These are phyloP conservation scores for Cephalotrichum gorgonifer DNA, from an alignment of 2,329 filamentous ascomycete species.

Conservation along the genomic window DNA sequence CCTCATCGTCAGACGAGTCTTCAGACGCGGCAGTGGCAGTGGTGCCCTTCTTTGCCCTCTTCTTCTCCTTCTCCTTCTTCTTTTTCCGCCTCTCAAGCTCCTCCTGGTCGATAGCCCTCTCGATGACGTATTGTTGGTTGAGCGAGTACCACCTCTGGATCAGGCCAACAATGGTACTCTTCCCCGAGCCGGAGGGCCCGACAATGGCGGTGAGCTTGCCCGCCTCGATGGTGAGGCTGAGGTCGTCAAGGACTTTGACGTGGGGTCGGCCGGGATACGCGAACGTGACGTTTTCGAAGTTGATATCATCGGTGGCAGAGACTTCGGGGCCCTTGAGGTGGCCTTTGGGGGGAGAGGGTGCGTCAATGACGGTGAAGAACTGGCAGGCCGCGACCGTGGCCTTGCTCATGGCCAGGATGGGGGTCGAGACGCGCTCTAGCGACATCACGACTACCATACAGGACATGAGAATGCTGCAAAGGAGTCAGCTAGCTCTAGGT, in stretches of 20 bases:
- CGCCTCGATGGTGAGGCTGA: slow-evolving; percentile 47
- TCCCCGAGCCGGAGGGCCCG: slow-evolving; percentile 61
- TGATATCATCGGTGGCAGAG: slow-evolving; percentile 25
- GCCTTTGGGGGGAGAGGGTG: slow-evolving; percentile 26
- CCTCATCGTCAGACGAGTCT: slow-evolving; percentile 4
- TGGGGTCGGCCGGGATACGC: slow-evolving; percentile 60
- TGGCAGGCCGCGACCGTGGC: slow-evolving; percentile 47
- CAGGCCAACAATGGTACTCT: slow-evolving; percentile 63
- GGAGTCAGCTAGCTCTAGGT: slow-evolving; percentile 5
- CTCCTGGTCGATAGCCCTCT: slow-evolving; percentile 36
- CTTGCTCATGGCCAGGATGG: slow-evolving; percentile 47
- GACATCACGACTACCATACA: slow-evolving; percentile 49
- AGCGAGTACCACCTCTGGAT: slow-evolving; percentile 64
- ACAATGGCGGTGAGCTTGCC: slow-evolving; percentile 68
- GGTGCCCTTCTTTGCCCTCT: slow-evolving; percentile 3
- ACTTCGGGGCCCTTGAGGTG: slow-evolving; percentile 25
- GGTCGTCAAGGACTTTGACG: slow-evolving; percentile 49
- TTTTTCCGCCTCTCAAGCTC: slow-evolving; percentile 31
- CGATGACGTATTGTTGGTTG: slow-evolving; percentile 39
- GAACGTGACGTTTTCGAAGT: slow-evolving; percentile 57
- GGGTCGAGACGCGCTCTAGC: slow-evolving; percentile 45
- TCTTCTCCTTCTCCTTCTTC: slow-evolving; percentile 14
- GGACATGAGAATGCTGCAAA: slow-evolving; percentile 37
- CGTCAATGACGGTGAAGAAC: slow-evolving; percentile 45
- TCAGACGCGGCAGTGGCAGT: not conserved